phyloP scores from a whole-genome alignment of 2,329 filamentous ascomycete species.

The Byssoonygena ceratinophila region DNA sequence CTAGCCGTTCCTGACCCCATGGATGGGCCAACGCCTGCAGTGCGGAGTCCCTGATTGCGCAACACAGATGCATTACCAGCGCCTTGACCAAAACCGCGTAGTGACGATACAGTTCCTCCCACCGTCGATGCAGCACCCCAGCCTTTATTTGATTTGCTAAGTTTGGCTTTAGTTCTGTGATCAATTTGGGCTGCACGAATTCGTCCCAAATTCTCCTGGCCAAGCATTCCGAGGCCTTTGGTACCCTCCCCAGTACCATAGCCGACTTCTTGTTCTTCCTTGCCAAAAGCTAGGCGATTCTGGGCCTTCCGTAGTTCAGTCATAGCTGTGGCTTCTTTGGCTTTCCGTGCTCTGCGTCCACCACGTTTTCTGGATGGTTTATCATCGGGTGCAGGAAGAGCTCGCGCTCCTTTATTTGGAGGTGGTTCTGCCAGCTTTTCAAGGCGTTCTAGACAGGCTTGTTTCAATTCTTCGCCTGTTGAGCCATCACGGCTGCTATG shows the following conservation, averaged over 20 bases:
- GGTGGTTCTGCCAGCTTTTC: constrained; percentile 90
- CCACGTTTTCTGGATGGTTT: constrained; percentile 89
- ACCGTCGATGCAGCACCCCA: constrained; percentile 65
- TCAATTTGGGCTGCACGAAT: constrained; percentile 85
- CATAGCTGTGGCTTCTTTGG: constrained; percentile 94
- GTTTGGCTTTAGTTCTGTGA: constrained; percentile 80
- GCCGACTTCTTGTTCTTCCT: constrained; percentile 86
- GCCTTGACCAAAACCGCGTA: constrained; percentile 63
- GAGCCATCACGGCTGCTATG: constrained; percentile 73
- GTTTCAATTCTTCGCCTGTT: constrained; percentile 68
- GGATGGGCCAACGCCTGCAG: constrained; percentile 68
- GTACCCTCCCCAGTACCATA: constrained; percentile 80
- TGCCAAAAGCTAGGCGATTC: constrained; percentile 90
- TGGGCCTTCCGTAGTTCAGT: constrained; percentile 92
- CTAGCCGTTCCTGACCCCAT: constrained; percentile 64
- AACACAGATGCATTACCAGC: constrained; percentile 57
- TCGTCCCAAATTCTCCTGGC: constrained; percentile 73
- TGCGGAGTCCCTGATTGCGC: constrained; percentile 65
- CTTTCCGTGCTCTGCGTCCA: constrained; percentile 77
- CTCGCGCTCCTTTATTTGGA: constrained; percentile 75
- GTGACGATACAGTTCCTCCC: constrained; percentile 59
- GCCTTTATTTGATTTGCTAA: constrained; percentile 89
- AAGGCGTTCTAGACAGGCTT: constrained; percentile 71
- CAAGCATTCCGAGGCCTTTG: constrained; percentile 89
- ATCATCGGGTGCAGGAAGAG: constrained; percentile 85